Base-by-base conservation (phyloP, 768 basidiomycete species). In the Paxillus ammoniavirescens region DNA sequence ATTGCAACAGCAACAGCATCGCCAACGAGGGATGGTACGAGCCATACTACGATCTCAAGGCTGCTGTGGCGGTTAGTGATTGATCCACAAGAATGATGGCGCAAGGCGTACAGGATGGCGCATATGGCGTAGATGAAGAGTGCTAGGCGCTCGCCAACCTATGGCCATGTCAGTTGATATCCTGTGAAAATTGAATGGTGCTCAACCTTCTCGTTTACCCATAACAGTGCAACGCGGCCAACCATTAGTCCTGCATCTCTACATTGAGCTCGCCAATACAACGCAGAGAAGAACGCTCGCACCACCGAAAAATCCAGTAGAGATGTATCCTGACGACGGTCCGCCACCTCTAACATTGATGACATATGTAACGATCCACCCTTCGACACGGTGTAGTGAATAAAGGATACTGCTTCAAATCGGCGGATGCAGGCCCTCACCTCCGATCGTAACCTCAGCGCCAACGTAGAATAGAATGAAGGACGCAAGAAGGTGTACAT, bases 301-400 rank as follows among this genome's bases (percentile, higher is more conserved):
- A 70, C 68, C 69, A 43, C 56, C 63, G 38, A 63, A 70, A 51
- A 80, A 65, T 4, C 72, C 76, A 15, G 78, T 63, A 6, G 76
- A 73, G 7, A 72, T 70, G 60, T 85, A 84, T 31, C 79, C 77
- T 14, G 75, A 74, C 8, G 72, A 72, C 6, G 73, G 46, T 12
- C 78, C 77, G 21, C 77, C 78, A n/a, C 69, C 69, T 37, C 77
- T 71, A 14, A 72, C 66, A 17, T 77, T 61, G 46, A 75, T 73
- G 15, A 78, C 71, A 53, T 75, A 87, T 0, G 85, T 84, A 6
- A 85, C 84, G 41, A 86, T 85, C 86, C 86, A 88, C 7, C 86
- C 84, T 82, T 23, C 12, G 7, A 3, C 31, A 4, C 26, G 3
- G 33, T 15, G 15, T 33, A 5, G 15, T 47, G 30, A 52, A 42